Percentiles rank a stretch among this genome's conserved stretches.
Conservation (phyloP, 352 stramenopile species). For the Pilasporangium apinafurcum region DNA sequence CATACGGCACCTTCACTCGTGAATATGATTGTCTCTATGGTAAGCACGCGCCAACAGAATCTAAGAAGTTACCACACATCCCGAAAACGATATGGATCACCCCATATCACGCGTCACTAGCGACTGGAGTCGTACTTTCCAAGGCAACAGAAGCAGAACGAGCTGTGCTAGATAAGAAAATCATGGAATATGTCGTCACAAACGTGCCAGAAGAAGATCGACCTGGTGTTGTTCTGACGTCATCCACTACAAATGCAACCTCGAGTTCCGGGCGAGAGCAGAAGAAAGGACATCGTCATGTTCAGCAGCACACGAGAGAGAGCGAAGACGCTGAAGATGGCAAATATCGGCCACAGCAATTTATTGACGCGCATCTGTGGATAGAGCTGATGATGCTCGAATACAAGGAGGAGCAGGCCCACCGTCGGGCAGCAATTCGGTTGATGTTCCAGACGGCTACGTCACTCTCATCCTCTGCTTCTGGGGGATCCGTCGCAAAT, state of each 20-base stretch:
- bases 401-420: slow-evolving; percentile 90
- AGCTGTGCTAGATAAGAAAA: slow-evolving; percentile 49
- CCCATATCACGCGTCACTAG: slow-evolving; percentile 61
- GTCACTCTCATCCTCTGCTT: too few species aligned
- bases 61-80: slow-evolving; percentile 13
- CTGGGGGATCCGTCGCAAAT: not conserved
- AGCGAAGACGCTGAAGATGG: slow-evolving; percentile 10
- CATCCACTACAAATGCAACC: slow-evolving; percentile 5
- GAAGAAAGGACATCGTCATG: slow-evolving; percentile 3
- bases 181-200: slow-evolving; percentile 55
- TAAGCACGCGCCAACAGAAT: not conserved
- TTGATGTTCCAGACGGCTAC: slow-evolving; percentile 91
- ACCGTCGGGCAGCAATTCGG: slow-evolving; percentile 82
- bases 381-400: slow-evolving; percentile 86
- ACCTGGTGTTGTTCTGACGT: slow-evolving; percentile 33
- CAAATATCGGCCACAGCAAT: slow-evolving; percentile 14
- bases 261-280: slow-evolving; percentile 3
- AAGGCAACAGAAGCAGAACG: slow-evolving; percentile 64
- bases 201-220: slow-evolving; percentile 58
- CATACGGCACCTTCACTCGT: slow-evolving; percentile 45
- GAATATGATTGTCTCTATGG: slow-evolving; percentile 36
- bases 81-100: slow-evolving; percentile 82
- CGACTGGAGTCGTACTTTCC: slow-evolving; percentile 63
- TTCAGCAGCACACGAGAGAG: not conserved
- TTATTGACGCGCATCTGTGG: slow-evolving; percentile 75